These are phyloP conservation scores for Teunomyces gatunensis DNA, from an alignment of 805 yeast genomes.

Conservation along the genomic window DNA sequence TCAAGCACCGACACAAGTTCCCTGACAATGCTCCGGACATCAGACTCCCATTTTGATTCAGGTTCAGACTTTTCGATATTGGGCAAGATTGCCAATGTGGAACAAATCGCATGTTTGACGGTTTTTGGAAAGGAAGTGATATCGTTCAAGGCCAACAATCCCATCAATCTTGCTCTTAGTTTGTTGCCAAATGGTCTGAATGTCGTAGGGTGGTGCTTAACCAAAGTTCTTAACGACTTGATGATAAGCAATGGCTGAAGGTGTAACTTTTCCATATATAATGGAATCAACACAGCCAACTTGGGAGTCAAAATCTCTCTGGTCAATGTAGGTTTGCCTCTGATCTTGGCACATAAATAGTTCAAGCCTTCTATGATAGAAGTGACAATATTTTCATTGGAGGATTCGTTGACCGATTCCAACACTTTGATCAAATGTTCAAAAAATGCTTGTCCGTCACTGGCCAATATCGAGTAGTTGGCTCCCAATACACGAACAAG, in stretches of 20 bases:
- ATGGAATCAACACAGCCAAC: slow-evolving; percentile 57
- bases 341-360: slow-evolving; percentile 45
- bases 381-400: slow-evolving; percentile 32
- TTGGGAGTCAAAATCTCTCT: slow-evolving; percentile 83
- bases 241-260: slow-evolving; percentile 32
- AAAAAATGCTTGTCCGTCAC: slow-evolving; percentile 40
- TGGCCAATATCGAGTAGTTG: slow-evolving; percentile 36
- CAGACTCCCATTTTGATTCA: slow-evolving; percentile 43
- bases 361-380: slow-evolving; percentile 41
- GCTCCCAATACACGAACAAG: slow-evolving; percentile 44
- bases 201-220: slow-evolving; percentile 67
- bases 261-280: slow-evolving; percentile 44
- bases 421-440: slow-evolving; percentile 41
- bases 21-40: slow-evolving; percentile 45
- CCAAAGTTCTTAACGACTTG: slow-evolving; percentile 34
- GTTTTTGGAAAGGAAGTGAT: slow-evolving; percentile 37
- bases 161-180: slow-evolving; percentile 46
- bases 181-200: slow-evolving; percentile 76
- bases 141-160: slow-evolving; percentile 30
- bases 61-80: slow-evolving; percentile 54
- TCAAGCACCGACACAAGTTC: slow-evolving; percentile 55
- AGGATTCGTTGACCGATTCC: slow-evolving; percentile 35
- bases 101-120: slow-evolving; percentile 43
- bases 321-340: slow-evolving; percentile 80
- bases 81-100: slow-evolving; percentile 55